Evolutionary conservation across 768 basidiomycete genomes (phyloP), one percentile per base, ranked within the genome.

Genomic region (Neoboletus brunneissimus): DNA sequence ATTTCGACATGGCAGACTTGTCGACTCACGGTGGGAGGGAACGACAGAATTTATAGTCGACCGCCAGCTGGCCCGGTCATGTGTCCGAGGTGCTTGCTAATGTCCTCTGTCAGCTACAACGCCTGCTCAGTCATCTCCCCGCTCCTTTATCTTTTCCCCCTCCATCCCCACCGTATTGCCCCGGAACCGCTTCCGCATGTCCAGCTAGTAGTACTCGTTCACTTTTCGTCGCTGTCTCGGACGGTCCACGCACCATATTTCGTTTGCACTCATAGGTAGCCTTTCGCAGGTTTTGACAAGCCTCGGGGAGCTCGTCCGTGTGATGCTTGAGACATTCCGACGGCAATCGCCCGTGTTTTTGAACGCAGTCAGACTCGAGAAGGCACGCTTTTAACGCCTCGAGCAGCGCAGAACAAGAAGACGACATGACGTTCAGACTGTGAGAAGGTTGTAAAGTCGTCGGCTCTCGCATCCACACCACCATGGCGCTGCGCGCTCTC

Each of bases 201-300:
- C 89, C 64, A 92, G 73, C 89, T 92, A 49, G 27, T 38, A 1
- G 34, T 15, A 15, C 0, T 53, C 6, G 48, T 53, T 25, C 25
- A 58, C 22, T 32, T 3, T 41, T 48, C 48, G 56, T 31, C 31
- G 5, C 27, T 13, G 42, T 44, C 22, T 23, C 16, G 20, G 13
- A 22, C 25, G 13, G 27, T 13, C 9, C 18, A 67, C 84, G 56
- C 56, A 92, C 91, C 89, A 92, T 89, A 42, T 87, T 90, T 56
- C 91, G 80, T 72, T 96, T 96, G 75, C 94, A 96, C 61, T 95
- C 91, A 63, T 89, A 94, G 1, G 89, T 86, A 12, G 91, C 90
- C 71, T 84, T 85, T 50, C 94, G 80, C 53, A 96, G 74, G 27
- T 84, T 80, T 67, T 84, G 83, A 69, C 94, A 96, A 63, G 88